Conservation (phyloP, 1,139 yeast species). For the Lodderomyces metapsilosis region DNA sequence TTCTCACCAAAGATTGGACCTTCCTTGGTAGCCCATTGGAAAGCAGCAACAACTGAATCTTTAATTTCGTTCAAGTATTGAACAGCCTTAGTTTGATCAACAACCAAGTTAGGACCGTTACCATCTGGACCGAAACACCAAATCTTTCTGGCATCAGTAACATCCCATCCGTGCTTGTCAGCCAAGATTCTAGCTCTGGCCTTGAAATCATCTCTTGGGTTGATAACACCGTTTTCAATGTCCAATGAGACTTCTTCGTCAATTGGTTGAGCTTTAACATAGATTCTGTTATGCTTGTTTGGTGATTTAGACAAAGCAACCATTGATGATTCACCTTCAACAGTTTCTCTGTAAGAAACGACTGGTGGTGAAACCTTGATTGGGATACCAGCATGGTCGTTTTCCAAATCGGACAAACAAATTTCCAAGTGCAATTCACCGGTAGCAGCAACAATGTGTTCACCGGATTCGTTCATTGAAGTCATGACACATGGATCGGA, state of each 20-base stretch:
- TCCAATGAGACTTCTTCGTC: constrained; percentile 91
- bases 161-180: constrained; percentile 99
- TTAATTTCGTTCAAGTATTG: constrained; percentile 99
- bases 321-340: constrained; percentile 89
- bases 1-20: constrained; percentile 98
- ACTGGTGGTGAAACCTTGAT: constrained; percentile 97
- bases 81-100: constrained; percentile 99
- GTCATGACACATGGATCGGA: constrained; percentile 98
- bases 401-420: constrained; percentile 92
- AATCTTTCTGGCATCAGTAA: constrained; percentile 99
- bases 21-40: constrained; percentile 99
- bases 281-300: constrained; percentile 99
- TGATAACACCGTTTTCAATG: constrained; percentile 88
- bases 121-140: constrained; percentile 99
- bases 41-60: constrained; percentile 99
- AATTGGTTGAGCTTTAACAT: constrained; percentile 95
- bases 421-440: constrained; percentile 99
- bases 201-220: constrained; percentile 98
- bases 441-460: constrained; percentile 99
- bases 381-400: constrained; percentile 99
- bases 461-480: constrained; percentile 91
- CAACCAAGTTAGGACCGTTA: constrained; percentile 97
- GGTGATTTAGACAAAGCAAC: constrained; percentile 98
- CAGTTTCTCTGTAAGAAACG: constrained; percentile 99
- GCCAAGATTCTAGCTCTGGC: constrained; percentile 99